Conservation (phyloP, 1,284 basidiomycete species). For the Fomitiporia mediterranea region DNA sequence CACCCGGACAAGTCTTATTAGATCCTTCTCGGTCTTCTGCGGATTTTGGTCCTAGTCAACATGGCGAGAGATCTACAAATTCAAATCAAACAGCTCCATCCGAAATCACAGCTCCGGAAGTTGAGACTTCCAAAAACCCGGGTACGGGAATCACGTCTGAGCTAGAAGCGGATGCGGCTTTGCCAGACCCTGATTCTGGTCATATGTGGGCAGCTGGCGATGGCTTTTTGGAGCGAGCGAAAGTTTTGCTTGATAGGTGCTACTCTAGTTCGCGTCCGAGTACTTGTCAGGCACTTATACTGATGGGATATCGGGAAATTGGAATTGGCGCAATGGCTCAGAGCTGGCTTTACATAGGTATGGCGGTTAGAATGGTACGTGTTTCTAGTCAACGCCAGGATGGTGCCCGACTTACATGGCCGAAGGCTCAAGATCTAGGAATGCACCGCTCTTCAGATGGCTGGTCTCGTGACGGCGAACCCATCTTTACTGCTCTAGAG, state of each 20-base stretch:
- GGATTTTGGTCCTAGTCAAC: background rate
- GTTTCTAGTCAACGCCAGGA: background rate
- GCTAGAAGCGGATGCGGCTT: slow-evolving; percentile 22
- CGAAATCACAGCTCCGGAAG: background rate
- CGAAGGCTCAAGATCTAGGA: slow-evolving; percentile 78
- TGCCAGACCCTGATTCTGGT: slow-evolving; percentile 43
- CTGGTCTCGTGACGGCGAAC: slow-evolving; percentile 59
- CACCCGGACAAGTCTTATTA: slow-evolving; percentile 3
- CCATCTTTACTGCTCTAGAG: slow-evolving; percentile 60
- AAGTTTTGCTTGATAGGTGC: slow-evolving; percentile 58
- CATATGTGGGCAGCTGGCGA: slow-evolving; percentile 83
- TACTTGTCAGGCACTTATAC: slow-evolving; percentile 72
- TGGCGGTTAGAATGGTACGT: slow-evolving; percentile 63
- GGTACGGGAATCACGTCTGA: background rate
- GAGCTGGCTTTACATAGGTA: slow-evolving; percentile 78
- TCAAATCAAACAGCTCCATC: background rate
- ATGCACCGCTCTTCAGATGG: slow-evolving; percentile 76
- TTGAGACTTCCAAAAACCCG: background rate
- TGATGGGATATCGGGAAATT: slow-evolving; percentile 79
- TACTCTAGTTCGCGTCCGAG: slow-evolving; percentile 63
- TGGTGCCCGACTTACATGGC: background rate
- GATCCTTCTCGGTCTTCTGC: background rate
- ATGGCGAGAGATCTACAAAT: background rate
- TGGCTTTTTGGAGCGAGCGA: slow-evolving; percentile 65
- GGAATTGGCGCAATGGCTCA: slow-evolving; percentile 86